Base-by-base conservation (phyloP, 2,329 filamentous ascomycete species). In the Fusarium falciforme region DNA sequence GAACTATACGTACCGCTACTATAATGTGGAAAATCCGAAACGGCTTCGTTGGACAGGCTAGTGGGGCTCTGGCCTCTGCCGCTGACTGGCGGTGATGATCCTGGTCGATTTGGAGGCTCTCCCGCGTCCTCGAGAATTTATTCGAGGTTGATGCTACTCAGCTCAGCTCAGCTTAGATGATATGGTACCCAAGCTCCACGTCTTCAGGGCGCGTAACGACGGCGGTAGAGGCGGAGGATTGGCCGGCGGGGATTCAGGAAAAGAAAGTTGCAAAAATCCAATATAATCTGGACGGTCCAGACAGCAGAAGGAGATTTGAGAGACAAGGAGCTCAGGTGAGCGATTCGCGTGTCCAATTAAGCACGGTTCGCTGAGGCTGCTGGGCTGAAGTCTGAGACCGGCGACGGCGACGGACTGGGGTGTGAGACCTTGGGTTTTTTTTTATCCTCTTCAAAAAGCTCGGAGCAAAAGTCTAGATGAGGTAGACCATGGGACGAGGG, bases 311-410 rank as follows among this genome's bases (percentile, higher is more conserved):
- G 63, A 61, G 47, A 40, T 31, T 44, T 44, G 61, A 62, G 29
- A 57, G 72, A 65, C 61, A 40, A 36, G 44, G 54, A 57, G 42
- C 35, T 69, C 47, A 59, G 64, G 31, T 59, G 58, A 70, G 35
- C 59, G 59, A 44, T 49, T 44, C 67, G 44, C 52, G 29, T 27
- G 54, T 64, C 70, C 70, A 73, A 73, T 67, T 64, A 55, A 74
- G 72, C 72, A 74, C 72, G 72, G 72, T 64, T 76, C 66, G 63
- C 61, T 71, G 20, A 61, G 47, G 64, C 61, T 64, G 64, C 61
- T 76, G 71, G 75, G 75, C 75, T 77, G 70, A 77, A 73, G 75
- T 76, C 67, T 77, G 76, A 77, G 76, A 77, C 74, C 76, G 76
- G 76, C 61, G 66, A 77, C 42, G 65, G 67, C 66, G 72, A 68